These are phyloP conservation scores for Penicillium sp. DNA, from an alignment of 2,329 filamentous ascomycete genomes.

Conservation along the genomic window DNA sequence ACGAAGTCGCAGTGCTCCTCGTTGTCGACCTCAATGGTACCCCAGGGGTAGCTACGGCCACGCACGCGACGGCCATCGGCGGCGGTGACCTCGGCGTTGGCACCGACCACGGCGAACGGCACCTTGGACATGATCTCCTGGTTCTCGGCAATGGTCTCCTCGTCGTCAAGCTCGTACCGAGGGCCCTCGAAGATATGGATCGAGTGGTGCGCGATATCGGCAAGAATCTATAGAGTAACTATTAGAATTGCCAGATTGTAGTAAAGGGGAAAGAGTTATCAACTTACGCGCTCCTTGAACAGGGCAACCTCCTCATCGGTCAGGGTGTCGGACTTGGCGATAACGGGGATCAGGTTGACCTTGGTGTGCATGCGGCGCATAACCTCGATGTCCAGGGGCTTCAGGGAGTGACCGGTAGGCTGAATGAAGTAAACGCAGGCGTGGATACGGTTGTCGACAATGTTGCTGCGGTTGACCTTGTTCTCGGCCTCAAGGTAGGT, in stretches of 20 bases:
- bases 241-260: constrained; percentile 21
- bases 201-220: constrained; percentile 93
- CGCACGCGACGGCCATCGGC: constrained; percentile 92
- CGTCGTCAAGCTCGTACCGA: constrained; percentile 96
- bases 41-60: constrained; percentile 95
- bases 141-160: constrained; percentile 99
- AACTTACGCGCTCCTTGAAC: constrained; percentile 91
- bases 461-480: constrained; percentile 99
- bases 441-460: constrained; percentile 97
- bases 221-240: constrained; percentile 65
- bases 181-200: constrained; percentile 99
- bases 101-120: constrained; percentile 94
- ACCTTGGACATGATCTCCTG: constrained; percentile 99
- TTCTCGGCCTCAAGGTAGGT: constrained; percentile 98
- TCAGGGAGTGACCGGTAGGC: constrained; percentile 94
- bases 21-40: constrained; percentile 98
- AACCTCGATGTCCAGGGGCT: constrained; percentile 97
- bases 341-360: constrained; percentile 99
- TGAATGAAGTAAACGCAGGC: constrained; percentile 99
- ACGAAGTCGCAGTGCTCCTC: constrained; percentile 99
- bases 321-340: constrained; percentile 96
- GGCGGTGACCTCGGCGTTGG: constrained; percentile 87
- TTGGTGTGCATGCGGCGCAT: constrained; percentile 99
- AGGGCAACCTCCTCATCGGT: constrained; percentile 91
- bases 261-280: not conserved